Evolutionary conservation across 345 rosid genomes (phyloP).

Genomic region (Adansonia digitata): DNA sequence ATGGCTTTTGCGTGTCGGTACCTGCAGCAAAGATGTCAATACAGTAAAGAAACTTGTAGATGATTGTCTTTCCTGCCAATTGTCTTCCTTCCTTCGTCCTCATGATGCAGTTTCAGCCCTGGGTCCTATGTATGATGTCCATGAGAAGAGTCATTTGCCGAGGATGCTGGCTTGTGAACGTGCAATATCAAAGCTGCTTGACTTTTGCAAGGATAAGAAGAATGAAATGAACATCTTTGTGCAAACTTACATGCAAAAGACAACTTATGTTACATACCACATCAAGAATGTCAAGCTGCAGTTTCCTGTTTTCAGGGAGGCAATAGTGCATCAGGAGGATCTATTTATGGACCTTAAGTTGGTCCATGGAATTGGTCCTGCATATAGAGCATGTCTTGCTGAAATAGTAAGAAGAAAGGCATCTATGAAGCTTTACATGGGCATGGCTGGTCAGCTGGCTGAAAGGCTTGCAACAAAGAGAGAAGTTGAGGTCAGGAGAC

Average conservation of each 20-base stretch:
- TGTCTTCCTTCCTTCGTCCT: slow-evolving; percentile 89
- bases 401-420: slow-evolving; percentile 90
- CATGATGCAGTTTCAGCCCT: slow-evolving; percentile 99
- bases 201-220: slow-evolving; percentile 69
- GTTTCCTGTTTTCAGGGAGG: slow-evolving; percentile 96
- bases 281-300: slow-evolving; percentile 86
- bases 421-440: slow-evolving; percentile 96
- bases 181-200: slow-evolving; percentile 61
- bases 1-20: slow-evolving; percentile 20
- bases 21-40: slow-evolving; percentile 88
- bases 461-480: slow-evolving; percentile 90
- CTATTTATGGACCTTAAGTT: slow-evolving; percentile 65
- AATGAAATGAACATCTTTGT: slow-evolving; percentile 84
- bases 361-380: slow-evolving; percentile 77
- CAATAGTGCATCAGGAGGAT: slow-evolving; percentile 75
- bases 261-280: slow-evolving; percentile 54
- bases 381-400: slow-evolving; percentile 96
- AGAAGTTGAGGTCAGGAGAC: slow-evolving; percentile 80
- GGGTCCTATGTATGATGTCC: slow-evolving; percentile 98
- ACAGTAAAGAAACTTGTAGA: slow-evolving; percentile 94
- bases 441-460: slow-evolving; percentile 96
- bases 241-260: slow-evolving; percentile 80
- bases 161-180: slow-evolving; percentile 64
- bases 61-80: slow-evolving; percentile 74
- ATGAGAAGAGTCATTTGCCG: slow-evolving; percentile 87